Percentiles rank a stretch among this genome's conserved stretches.
These are phyloP conservation scores for Colletotrichum acutatum DNA, from an alignment of 2,329 filamentous ascomycete genomes.

Conservation along the genomic window DNA sequence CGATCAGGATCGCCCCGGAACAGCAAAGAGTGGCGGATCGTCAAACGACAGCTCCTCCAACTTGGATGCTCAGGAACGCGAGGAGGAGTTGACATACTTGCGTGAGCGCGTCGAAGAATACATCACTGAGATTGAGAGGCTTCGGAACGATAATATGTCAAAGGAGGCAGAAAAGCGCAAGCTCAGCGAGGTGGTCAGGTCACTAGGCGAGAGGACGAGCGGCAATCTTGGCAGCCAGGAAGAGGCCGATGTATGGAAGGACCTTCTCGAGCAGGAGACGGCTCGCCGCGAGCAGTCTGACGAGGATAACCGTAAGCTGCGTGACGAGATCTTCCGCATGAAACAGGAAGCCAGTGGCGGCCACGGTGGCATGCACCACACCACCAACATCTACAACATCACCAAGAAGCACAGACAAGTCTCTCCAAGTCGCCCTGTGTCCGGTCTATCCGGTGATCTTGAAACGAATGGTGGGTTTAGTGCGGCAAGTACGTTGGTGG, in stretches of 20 bases:
- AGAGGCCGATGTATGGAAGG: constrained; percentile 90
- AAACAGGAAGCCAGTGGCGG: constrained; percentile 64
- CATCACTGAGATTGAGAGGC: constrained; percentile 83
- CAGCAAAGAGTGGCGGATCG: constrained; percentile 65
- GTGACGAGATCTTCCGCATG: constrained; percentile 84
- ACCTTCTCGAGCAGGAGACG: constrained; percentile 91
- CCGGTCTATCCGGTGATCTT: constrained; percentile 60
- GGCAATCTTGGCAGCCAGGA: constrained; percentile 66
- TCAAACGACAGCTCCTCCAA: constrained; percentile 68
- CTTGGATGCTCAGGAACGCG: constrained; percentile 73
- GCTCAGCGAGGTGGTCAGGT: constrained; percentile 81
- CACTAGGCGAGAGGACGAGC: constrained; percentile 60
- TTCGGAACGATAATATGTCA: constrained; percentile 80
- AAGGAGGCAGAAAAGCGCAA: constrained; percentile 88
- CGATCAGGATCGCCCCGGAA: constrained; percentile 71
- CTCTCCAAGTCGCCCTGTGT: constrained; percentile 61
- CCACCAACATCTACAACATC: constrained; percentile 75
- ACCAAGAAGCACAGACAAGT: constrained; percentile 63
- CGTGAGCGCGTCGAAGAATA: constrained; percentile 88
- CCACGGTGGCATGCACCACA: constrained; percentile 60
- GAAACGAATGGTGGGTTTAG: constrained; percentile 65
- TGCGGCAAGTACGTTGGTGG: constrained; percentile 74
- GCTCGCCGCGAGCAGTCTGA: constrained; percentile 89
- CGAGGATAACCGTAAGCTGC: constrained; percentile 84
- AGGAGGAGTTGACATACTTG: constrained; percentile 87